Evolutionary conservation across 2,329 filamentous ascomycete genomes (phyloP).

Genomic region (Arthrobotrys sinensis): DNA sequence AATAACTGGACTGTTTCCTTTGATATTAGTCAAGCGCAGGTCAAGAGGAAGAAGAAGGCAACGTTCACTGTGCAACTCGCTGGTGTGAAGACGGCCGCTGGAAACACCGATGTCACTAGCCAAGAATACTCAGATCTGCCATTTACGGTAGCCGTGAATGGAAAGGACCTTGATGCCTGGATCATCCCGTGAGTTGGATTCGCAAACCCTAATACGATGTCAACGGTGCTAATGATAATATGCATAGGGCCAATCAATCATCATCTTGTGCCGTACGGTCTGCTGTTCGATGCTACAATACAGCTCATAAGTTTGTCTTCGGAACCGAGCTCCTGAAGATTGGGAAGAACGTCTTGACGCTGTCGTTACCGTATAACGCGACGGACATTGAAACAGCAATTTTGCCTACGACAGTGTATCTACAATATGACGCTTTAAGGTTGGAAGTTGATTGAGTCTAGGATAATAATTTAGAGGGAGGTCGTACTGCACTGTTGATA

Average conservation of each 20-base stretch:
- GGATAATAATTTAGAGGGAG: not conserved
- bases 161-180: slow-evolving; percentile 69
- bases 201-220: slow-evolving; percentile 43
- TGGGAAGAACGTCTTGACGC: slow-evolving; percentile 73
- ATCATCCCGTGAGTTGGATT: slow-evolving; percentile 71
- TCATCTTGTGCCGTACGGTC: slow-evolving; percentile 73
- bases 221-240: slow-evolving; percentile 63
- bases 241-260: slow-evolving; percentile 71
- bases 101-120: slow-evolving; percentile 75
- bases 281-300: slow-evolving; percentile 75
- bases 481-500: not conserved
- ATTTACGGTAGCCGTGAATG: slow-evolving; percentile 71
- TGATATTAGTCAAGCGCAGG: slow-evolving; percentile 68
- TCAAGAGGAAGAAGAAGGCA: slow-evolving; percentile 69
- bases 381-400: slow-evolving; percentile 75
- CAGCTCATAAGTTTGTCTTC: slow-evolving; percentile 75
- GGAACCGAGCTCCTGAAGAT: slow-evolving; percentile 70
- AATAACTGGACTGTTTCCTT: slow-evolving; percentile 76
- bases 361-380: slow-evolving; percentile 75
- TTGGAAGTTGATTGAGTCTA: slow-evolving; percentile 71
- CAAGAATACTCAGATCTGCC: slow-evolving; percentile 73
- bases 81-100: slow-evolving; percentile 75
- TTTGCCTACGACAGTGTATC: slow-evolving; percentile 73
- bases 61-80: slow-evolving; percentile 77
- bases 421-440: slow-evolving; percentile 77